Conservation (phyloP, 495 filamentous ascomycete genomes). For the Pseudevernia furfuracea region DNA sequence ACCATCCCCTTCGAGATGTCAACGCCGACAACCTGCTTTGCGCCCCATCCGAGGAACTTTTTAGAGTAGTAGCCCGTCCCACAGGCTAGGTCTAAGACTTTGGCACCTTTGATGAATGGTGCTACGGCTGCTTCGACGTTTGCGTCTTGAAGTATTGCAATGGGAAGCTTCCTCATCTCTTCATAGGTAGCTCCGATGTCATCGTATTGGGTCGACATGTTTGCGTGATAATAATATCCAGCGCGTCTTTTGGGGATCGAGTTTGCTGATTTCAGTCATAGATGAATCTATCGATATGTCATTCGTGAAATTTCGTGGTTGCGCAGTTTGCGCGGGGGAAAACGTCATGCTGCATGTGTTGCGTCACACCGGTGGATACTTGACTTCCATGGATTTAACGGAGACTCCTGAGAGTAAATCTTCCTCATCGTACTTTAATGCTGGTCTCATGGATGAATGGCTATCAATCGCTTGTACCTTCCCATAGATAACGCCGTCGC, state of each 20-base stretch:
- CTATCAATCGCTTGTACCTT: too few relatives aligned
- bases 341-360: neutral
- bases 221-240: neutral
- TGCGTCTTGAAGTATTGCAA: conserved; percentile 10
- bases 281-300: neutral
- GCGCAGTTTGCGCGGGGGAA: neutral
- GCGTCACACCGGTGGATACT: too few relatives aligned
- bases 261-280: neutral
- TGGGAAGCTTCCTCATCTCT: conserved; percentile 11
- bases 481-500: too few relatives aligned
- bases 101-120: conserved; percentile 17
- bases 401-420: too few relatives aligned
- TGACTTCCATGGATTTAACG: too few relatives aligned
- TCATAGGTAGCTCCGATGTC: conserved; percentile 8
- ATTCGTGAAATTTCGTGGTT: neutral
- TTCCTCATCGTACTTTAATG: too few relatives aligned
- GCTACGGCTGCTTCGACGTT: conserved; percentile 18
- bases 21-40: conserved; percentile 27
- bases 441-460: too few relatives aligned
- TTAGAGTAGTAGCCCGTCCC: conserved; percentile 25
- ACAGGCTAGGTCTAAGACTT: conserved; percentile 28
- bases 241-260: neutral
- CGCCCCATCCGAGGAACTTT: conserved; percentile 22
- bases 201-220: neutral
- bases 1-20: conserved; percentile 31